Base-by-base conservation (phyloP, 23 red algal genomes). In the Gracilaria gracilis region DNA sequence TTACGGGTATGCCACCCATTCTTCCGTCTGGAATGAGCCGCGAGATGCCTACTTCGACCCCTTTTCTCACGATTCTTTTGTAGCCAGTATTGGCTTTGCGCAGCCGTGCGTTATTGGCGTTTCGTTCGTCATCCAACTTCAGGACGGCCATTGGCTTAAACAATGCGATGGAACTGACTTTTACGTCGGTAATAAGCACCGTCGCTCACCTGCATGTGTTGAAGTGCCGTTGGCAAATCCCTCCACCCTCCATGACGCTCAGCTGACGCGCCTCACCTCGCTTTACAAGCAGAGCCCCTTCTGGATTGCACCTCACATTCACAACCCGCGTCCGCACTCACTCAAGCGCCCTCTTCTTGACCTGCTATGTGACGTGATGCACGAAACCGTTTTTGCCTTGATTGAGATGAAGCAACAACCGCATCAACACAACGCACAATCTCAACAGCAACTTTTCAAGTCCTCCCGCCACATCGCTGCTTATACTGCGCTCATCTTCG, bases 71-170 rank as follows among this genome's bases (percentile, higher is more conserved):
- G 9, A 38, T 7, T 28, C 9, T 15, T 86, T 70, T 65, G 53
- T 42, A 25, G 66, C 82, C 32, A 23, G 23, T 50, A 5, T 72
- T 59, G 12, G 4, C 40, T 6, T 86, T 27, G 4, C 46, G 4
- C 27, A 53, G 48, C 20, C 16, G 2, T 27, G 12, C 6, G 40
- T 58, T 34, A n/a, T 64, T 2, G 80, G 81, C 73, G 29, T 85
- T 28, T 93, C 90, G 12, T 93, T 93, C 82, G 90, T 93, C 21
- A 57, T 93, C 42, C 80, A 86, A 37, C 70, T 86, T 51, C 44
- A 37, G 9, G 42, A 39, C n/a, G 80, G 67, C 1, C 9, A 47
- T 0, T 93, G 90, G 90, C 53, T 86, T 7, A 42, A 57, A 2
- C 65, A 73, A 19, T 25, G 16, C 15, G 19, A 35, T 34, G 90